Evolutionary conservation across 768 basidiomycete species (phyloP).

Genomic region (Hericium erinaceus): DNA sequence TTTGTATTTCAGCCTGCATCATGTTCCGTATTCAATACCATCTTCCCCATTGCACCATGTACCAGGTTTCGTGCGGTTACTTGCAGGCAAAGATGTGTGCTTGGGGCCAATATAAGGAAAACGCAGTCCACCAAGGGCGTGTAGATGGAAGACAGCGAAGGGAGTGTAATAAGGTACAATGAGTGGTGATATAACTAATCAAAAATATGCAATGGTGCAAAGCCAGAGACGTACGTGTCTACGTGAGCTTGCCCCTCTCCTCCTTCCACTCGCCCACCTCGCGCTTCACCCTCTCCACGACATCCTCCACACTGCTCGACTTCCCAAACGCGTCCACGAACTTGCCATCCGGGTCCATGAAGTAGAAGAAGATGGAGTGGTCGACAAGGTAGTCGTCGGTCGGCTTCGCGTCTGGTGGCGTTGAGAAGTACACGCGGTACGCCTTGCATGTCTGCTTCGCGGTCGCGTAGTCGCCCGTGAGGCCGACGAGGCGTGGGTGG

Average conservation of each 20-base stretch:
- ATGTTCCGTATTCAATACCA: background rate
- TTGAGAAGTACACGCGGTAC: slow-evolving; percentile 98
- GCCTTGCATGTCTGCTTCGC: slow-evolving; percentile 88
- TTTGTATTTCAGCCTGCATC: background rate
- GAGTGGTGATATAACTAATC: background rate
- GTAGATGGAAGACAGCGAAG: no score
- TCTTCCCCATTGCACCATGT: background rate
- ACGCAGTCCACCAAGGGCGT: no score
- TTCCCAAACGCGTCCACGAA: slow-evolving; percentile 98
- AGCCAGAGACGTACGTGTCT: background rate
- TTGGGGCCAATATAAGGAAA: no score
- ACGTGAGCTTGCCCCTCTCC: slow-evolving; percentile 18
- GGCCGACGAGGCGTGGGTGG: slow-evolving; percentile 81
- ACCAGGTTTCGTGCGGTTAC: no score
- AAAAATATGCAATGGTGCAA: background rate
- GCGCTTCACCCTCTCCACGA: slow-evolving; percentile 51
- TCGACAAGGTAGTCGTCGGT: slow-evolving; percentile 96
- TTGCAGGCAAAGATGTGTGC: no score
- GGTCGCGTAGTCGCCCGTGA: slow-evolving; percentile 77
- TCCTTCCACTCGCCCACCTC: slow-evolving; percentile 35
- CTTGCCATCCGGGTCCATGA: slow-evolving; percentile 91
- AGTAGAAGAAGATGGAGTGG: slow-evolving; percentile 93
- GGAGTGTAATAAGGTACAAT: background rate
- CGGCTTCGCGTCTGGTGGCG: slow-evolving; percentile 78
- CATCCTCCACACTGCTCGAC: slow-evolving; percentile 56